phyloP scores from a whole-genome alignment of 768 basidiomycete species.

The Tylopilus rubrobrunneus region DNA sequence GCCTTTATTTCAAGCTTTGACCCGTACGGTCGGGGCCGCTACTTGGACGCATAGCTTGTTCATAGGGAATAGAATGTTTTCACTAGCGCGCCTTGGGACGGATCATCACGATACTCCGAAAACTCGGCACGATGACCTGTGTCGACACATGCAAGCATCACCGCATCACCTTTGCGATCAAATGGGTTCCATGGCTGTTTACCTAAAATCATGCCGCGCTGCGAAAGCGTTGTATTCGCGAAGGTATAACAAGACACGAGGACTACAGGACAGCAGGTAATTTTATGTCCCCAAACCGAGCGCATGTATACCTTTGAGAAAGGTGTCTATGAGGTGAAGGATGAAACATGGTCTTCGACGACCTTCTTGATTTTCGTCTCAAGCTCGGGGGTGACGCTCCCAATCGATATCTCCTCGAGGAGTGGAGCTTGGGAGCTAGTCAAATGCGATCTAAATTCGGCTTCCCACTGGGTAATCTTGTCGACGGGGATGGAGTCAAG shows the following conservation, averaged over 20 bases:
- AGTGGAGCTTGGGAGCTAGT: constrained; percentile 67
- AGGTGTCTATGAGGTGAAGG: constrained; percentile 59
- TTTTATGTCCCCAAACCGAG: constrained; percentile 22
- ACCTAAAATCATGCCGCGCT: constrained; percentile 7
- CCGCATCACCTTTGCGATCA: too few relatives aligned
- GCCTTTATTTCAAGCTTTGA: not conserved
- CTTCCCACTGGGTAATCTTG: constrained; percentile 90
- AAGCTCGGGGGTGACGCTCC: constrained; percentile 82
- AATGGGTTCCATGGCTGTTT: not conserved
- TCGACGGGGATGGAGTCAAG: constrained; percentile 96
- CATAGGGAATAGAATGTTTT: not conserved
- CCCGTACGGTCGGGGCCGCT: not conserved
- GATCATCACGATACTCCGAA: too few relatives aligned
- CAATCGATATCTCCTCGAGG: constrained; percentile 80
- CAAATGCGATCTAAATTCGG: constrained; percentile 87
- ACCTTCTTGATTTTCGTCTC: constrained; percentile 95
- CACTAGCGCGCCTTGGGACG: not conserved
- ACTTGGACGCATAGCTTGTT: not conserved
- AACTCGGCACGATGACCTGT: too few relatives aligned
- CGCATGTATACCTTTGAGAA: constrained; percentile 10
- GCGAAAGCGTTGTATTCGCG: constrained; percentile 29
- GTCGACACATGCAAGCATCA: too few relatives aligned
- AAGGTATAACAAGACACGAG: constrained; percentile 22
- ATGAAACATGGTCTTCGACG: constrained; percentile 83
- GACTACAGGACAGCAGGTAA: constrained; percentile 12